These are phyloP conservation scores for Picea glauca DNA, from an alignment of 75 land plant genomes.

Conservation along the genomic window DNA sequence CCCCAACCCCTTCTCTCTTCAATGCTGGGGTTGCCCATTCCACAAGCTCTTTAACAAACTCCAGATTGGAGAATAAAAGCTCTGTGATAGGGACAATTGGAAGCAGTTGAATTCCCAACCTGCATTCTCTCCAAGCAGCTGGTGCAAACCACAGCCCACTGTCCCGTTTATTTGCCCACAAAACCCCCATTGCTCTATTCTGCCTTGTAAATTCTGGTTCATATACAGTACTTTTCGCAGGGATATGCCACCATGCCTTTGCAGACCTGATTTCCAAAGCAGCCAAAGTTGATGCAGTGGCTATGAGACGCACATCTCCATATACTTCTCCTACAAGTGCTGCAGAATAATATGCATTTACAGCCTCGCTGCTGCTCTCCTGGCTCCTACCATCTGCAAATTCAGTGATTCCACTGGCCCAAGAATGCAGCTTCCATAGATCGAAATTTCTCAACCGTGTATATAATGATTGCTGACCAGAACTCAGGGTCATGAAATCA, in stretches of 20 bases:
- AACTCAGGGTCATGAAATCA: constrained; percentile 19
- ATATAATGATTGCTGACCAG: background rate
- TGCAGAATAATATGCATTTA: constrained; percentile 88
- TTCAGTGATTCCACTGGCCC: constrained; percentile 91
- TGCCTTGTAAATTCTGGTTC: constrained; percentile 52
- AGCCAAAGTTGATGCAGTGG: constrained; percentile 53
- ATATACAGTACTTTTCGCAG: constrained; percentile 41
- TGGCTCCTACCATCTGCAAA: constrained; percentile 93
- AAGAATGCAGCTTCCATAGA: constrained; percentile 81
- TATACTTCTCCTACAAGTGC: constrained; percentile 73
- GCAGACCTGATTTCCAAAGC: constrained; percentile 66
- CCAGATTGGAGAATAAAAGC: constrained; percentile 53
- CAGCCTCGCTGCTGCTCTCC: constrained; percentile 93
- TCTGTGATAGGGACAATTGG: constrained; percentile 82
- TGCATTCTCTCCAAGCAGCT: constrained; percentile 64
- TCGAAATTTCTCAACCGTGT: constrained; percentile 81
- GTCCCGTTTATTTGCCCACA: constrained; percentile 92
- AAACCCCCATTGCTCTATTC: constrained; percentile 72
- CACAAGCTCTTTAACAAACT: constrained; percentile 60
- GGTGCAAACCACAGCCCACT: constrained; percentile 93
- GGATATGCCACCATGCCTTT: constrained; percentile 76
- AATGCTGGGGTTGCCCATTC: constrained; percentile 65
- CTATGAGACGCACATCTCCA: constrained; percentile 57
- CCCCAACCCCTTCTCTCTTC: constrained; percentile 53
- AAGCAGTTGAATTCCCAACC: constrained; percentile 85